phyloP scores from a whole-genome alignment of 768 basidiomycete species.

The Lentinula sp. region DNA sequence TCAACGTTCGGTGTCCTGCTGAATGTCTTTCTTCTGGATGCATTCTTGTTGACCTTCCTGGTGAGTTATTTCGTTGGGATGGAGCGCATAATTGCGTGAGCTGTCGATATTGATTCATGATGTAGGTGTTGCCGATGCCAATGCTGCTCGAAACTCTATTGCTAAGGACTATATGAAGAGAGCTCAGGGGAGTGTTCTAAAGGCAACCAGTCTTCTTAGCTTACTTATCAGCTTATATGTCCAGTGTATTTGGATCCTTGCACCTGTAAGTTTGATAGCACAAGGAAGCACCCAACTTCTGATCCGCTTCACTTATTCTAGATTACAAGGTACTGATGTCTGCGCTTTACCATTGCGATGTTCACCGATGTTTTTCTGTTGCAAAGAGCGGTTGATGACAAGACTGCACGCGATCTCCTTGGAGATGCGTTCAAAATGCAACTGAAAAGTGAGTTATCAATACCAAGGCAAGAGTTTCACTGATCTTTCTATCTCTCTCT shows the following conservation, averaged over 20 bases:
- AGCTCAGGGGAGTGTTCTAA: constrained; percentile 23
- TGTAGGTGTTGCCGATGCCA: constrained; percentile 54
- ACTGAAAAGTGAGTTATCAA: constrained; percentile 42
- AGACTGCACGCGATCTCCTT: constrained; percentile 57
- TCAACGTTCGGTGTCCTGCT: constrained; percentile 50
- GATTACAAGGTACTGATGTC: constrained; percentile 11
- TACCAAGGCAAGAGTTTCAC: neutral
- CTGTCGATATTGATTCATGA: neutral
- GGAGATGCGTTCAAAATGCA: constrained; percentile 62
- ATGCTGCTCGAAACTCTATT: constrained; percentile 56
- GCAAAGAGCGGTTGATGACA: constrained; percentile 53
- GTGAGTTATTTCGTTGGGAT: constrained; percentile 18
- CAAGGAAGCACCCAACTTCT: neutral
- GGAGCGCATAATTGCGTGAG: neutral
- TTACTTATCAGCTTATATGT: constrained; percentile 17
- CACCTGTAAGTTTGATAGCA: constrained; percentile 38
- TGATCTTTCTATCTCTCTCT: constrained; percentile 2
- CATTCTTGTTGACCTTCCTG: constrained; percentile 59
- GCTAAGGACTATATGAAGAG: constrained; percentile 67
- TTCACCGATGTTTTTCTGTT: neutral
- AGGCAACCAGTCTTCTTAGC: neutral
- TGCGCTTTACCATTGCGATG: neutral
- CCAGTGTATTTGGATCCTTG: constrained; percentile 51
- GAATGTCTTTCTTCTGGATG: constrained; percentile 53
- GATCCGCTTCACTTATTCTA: neutral